Evolutionary conservation across 257 asterid species (phyloP).

Genomic region (Linderniella brevidens): DNA sequence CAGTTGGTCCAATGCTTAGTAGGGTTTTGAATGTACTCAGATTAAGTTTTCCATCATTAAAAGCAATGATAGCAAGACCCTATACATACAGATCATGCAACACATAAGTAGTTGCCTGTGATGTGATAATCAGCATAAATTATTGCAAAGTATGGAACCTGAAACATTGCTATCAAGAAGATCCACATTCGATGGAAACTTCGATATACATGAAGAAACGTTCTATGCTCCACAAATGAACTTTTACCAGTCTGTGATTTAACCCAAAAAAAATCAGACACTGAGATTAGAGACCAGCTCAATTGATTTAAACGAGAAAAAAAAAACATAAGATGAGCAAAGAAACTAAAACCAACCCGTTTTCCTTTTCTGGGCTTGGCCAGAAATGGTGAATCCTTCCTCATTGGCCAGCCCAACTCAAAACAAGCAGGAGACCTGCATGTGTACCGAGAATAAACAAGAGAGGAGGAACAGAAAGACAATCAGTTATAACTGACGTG

Average conservation of each 20-base stretch:
- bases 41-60: conserved; percentile 50
- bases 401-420: conserved; percentile 81
- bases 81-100: conserved; percentile 14
- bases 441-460: conserved; percentile 3
- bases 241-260: conserved; percentile 72
- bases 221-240: conserved; percentile 93
- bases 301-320: not conserved
- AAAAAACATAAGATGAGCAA: conserved; percentile 4
- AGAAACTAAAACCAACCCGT: conserved; percentile 48
- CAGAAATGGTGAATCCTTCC: conserved; percentile 47
- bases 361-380: conserved; percentile 45
- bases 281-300: not conserved
- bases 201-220: conserved; percentile 82
- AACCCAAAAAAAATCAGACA: conserved; percentile 8
- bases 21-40: conserved; percentile 48
- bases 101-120: not conserved
- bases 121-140: not conserved
- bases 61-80: conserved; percentile 83
- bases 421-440: conserved; percentile 91
- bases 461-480: not conserved
- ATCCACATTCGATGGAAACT: conserved; percentile 99
- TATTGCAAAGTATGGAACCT: conserved; percentile 24
- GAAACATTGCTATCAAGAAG: conserved; percentile 80
- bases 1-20: conserved; percentile 84
- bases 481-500: conserved; percentile 1